These are phyloP conservation scores for Leptographium galeiforme DNA, from an alignment of 2,329 filamentous ascomycete genomes.

Conservation along the genomic window DNA sequence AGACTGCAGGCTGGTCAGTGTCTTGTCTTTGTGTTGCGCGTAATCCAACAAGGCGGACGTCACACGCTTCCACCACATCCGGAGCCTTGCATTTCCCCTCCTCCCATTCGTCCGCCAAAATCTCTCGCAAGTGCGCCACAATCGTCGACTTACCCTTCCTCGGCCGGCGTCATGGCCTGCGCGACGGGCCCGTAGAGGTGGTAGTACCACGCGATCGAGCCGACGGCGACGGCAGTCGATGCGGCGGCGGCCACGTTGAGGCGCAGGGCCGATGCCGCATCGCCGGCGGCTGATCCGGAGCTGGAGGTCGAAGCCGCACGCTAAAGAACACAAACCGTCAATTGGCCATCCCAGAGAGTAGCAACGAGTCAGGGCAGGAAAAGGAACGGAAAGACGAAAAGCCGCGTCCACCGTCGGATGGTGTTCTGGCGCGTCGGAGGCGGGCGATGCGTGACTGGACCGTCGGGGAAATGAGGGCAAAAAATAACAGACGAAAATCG, in stretches of 20 bases:
- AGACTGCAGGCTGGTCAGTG: conserved; percentile 44
- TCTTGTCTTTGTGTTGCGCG: conserved; percentile 16
- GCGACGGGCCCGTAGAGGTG: conserved; percentile 84
- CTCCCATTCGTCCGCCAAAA: neutral
- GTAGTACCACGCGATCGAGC: conserved; percentile 93
- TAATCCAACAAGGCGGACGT: neutral
- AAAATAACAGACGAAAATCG: conserved; percentile 5
- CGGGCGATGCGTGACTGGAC: neutral
- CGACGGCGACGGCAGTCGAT: conserved; percentile 75
- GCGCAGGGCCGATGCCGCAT: conserved; percentile 54
- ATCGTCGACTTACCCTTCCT: conserved; percentile 78
- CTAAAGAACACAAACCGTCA: conserved; percentile 22
- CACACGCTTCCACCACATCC: neutral
- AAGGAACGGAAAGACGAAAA: neutral
- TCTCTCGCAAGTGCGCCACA: conserved; percentile 7
- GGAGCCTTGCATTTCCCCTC: neutral
- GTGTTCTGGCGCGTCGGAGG: neutral
- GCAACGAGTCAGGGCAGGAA: neutral
- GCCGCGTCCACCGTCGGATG: neutral
- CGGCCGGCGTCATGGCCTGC: conserved; percentile 79
- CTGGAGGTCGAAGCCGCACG: conserved; percentile 58
- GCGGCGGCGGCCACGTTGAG: conserved; percentile 77
- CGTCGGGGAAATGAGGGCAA: neutral
- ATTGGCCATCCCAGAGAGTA: neutral
- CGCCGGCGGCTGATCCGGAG: conserved; percentile 52